These are phyloP conservation scores for Coniochaeta prunicola DNA, from an alignment of 2,329 filamentous ascomycete genomes.

Conservation along the genomic window DNA sequence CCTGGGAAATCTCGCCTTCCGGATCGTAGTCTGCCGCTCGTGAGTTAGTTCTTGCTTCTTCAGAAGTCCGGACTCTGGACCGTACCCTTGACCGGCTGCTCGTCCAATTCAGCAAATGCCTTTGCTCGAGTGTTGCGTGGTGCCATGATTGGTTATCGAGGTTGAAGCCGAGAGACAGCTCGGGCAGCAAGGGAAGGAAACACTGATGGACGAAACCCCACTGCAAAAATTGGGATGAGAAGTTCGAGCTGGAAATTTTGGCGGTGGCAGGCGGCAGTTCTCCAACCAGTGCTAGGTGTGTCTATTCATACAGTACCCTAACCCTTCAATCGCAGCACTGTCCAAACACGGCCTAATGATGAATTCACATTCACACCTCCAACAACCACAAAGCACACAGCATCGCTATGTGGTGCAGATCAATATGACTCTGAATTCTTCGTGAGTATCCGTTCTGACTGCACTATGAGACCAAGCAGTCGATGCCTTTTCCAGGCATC, in stretches of 20 bases:
- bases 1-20: conserved; percentile 57
- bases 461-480: conserved; percentile 22
- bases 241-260: conserved; percentile 36
- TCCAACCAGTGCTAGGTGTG: conserved; percentile 15
- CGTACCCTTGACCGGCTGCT: conserved; percentile 54
- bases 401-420: neutral
- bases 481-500: conserved; percentile 42
- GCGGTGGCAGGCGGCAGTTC: conserved; percentile 39
- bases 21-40: conserved; percentile 62
- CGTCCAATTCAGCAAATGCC: conserved; percentile 31
- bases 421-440: too few relatives aligned
- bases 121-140: conserved; percentile 1
- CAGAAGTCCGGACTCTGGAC: neutral
- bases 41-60: conserved; percentile 22
- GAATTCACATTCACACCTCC: too few relatives aligned
- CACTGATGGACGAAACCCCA: conserved; percentile 8
- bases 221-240: conserved; percentile 16
- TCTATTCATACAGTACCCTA: neutral
- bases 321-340: neutral
- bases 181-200: neutral
- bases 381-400: neutral
- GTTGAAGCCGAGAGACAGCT: neutral
- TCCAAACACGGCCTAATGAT: neutral
- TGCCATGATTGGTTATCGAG: neutral
- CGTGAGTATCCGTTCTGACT: too few relatives aligned